Percentiles rank a stretch among this genome's conserved stretches.
These are phyloP conservation scores for Thalassiosira sp. DNA, from an alignment of 352 stramenopile species.

Conservation along the genomic window DNA sequence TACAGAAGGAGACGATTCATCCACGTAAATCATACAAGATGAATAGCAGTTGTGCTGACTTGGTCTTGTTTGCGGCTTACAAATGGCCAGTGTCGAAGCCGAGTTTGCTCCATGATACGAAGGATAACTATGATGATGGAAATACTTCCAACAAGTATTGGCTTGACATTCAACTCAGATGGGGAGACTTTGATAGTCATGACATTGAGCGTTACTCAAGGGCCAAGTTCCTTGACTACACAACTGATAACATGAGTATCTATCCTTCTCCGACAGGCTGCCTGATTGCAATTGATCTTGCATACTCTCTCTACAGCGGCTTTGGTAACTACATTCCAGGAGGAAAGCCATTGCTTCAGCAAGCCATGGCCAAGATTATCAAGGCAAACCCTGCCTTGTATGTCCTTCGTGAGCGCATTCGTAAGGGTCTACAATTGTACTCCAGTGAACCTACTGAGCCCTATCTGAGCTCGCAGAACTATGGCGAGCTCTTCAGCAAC, in stretches of 20 bases:
- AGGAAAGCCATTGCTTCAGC: constrained; percentile 98
- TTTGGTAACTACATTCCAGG: constrained; percentile 99
- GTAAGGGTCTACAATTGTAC: constrained; percentile 99
- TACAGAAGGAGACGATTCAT: constrained; percentile 99
- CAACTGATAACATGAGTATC: constrained; percentile 99
- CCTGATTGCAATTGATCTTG: constrained; percentile 96
- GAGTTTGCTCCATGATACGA: constrained; percentile 90
- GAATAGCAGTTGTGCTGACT: constrained; percentile 99
- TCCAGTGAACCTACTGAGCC: constrained; percentile 99
- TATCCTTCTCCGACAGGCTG: constrained; percentile 99
- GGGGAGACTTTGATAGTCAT: constrained; percentile 99
- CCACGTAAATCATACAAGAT: constrained; percentile 99
- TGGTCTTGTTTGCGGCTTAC: constrained; percentile 98
- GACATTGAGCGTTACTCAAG: constrained; percentile 99
- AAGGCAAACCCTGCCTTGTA: constrained; percentile 99
- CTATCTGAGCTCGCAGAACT: constrained; percentile 99
- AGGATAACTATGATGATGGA: constrained; percentile 94
- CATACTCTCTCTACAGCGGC: constrained; percentile 99
- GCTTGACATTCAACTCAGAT: constrained; percentile 99
- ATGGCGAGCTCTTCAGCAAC: constrained; percentile 99
- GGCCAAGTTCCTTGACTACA: constrained; percentile 99
- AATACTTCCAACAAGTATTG: constrained; percentile 99
- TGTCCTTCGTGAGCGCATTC: constrained; percentile 98
- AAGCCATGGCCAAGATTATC: constrained; percentile 99
- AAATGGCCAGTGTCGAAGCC: constrained; percentile 96